These are phyloP conservation scores for Ascochyta clinopodiicola DNA, from an alignment of 2,329 filamentous ascomycete genomes.

Conservation along the genomic window DNA sequence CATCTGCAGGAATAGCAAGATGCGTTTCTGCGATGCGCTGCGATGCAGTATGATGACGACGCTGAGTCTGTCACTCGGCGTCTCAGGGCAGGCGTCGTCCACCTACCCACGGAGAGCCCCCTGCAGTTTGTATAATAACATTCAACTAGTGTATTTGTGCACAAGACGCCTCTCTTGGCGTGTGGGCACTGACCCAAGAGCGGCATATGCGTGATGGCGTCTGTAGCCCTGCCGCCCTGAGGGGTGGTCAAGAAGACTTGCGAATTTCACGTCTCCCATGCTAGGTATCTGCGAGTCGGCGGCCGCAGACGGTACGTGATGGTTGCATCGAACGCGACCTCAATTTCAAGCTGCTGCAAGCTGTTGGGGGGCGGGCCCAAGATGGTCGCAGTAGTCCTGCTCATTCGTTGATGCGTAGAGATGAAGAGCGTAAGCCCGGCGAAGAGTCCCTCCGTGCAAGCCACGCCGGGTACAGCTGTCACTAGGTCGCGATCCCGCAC, in stretches of 20 bases:
- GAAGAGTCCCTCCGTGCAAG: conserved; percentile 38
- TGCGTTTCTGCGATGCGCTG: neutral
- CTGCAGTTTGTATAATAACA: conserved; percentile 7
- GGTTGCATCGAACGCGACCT: conserved; percentile 2
- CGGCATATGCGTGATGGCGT: conserved; percentile 30
- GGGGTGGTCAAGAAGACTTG: neutral
- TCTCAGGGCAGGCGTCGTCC: neutral
- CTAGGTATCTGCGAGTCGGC: neutral
- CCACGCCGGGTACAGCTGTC: conserved; percentile 24
- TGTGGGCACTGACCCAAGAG: neutral
- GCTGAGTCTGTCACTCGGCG: neutral
- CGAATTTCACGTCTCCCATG: neutral
- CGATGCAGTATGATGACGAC: neutral
- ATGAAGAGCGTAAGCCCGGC: conserved; percentile 43
- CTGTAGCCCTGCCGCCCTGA: conserved; percentile 19
- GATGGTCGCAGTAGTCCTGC: conserved; percentile 6
- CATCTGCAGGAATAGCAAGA: conserved; percentile 12
- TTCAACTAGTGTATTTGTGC: conserved; percentile 9
- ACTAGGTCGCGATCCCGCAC: conserved; percentile 30
- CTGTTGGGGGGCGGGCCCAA: conserved; percentile 13
- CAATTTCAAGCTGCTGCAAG: conserved; percentile 9
- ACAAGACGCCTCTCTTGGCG: conserved; percentile 3
- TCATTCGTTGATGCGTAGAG: conserved; percentile 35
- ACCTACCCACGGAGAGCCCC: neutral
- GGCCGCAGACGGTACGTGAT: neutral